Evolutionary conservation across 2,329 filamentous ascomycete species (phyloP).

Genomic region (Helminthosporium solani): DNA sequence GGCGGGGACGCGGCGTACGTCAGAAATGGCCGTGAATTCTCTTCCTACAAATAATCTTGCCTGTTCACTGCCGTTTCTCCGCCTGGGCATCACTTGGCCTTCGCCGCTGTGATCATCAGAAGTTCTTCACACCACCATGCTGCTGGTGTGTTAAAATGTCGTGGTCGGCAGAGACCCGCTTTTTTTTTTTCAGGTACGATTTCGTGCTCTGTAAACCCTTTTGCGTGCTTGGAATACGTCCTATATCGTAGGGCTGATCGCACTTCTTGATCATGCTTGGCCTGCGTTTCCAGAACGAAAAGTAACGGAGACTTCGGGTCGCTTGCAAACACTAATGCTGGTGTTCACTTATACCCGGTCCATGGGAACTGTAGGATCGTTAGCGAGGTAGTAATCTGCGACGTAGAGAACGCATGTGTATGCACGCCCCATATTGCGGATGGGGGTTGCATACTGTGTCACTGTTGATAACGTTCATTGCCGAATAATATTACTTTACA

Average conservation of each 20-base stretch:
- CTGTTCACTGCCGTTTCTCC: slow-evolving; percentile 23
- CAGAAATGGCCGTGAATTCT: slow-evolving; percentile 9
- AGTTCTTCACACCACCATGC: background rate
- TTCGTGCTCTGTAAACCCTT: background rate
- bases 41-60: slow-evolving; percentile 20
- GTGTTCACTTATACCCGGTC: too few relatives aligned
- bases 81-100: slow-evolving; percentile 30
- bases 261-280: background rate
- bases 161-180: background rate
- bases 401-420: too few relatives aligned
- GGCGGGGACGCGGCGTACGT: slow-evolving; percentile 31
- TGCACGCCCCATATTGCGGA: too few relatives aligned
- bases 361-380: too few relatives aligned
- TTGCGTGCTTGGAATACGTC: background rate
- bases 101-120: slow-evolving; percentile 13
- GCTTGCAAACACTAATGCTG: too few relatives aligned
- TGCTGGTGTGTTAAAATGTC: too few relatives aligned
- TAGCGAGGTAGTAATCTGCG: too few relatives aligned
- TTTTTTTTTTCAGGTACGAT: background rate
- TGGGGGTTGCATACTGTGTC: too few relatives aligned
- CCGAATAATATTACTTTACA: too few relatives aligned
- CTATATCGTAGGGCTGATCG: background rate
- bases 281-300: background rate
- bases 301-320: too few relatives aligned
- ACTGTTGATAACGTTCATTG: too few relatives aligned